Conservation (phyloP, 345 rosid genomes). For the Eucalyptus marginata region DNA sequence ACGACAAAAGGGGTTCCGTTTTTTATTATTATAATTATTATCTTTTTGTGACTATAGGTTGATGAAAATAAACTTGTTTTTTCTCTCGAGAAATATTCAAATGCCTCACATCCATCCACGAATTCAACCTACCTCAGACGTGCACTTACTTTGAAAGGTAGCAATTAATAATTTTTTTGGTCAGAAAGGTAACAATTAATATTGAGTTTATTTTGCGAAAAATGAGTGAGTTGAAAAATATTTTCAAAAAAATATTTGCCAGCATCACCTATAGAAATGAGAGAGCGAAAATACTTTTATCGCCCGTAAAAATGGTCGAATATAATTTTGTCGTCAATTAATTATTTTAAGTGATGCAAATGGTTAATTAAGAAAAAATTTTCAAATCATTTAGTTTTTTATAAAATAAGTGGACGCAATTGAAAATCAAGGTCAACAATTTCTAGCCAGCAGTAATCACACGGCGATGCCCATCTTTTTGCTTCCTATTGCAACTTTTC, state of each 20-base stretch:
- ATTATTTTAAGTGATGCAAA: not conserved
- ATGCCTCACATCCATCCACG: not conserved
- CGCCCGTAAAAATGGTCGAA: too few relatives aligned
- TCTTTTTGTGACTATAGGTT: not conserved
- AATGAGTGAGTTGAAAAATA: too few relatives aligned
- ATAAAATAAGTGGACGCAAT: not conserved
- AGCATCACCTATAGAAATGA: too few relatives aligned
- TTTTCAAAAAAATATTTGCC: too few relatives aligned
- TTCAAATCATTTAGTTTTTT: not conserved
- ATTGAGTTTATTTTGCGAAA: too few relatives aligned
- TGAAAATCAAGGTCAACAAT: not conserved
- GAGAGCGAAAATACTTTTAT: too few relatives aligned
- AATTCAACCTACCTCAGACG: not conserved
- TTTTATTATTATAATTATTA: not conserved
- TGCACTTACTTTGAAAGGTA: not conserved
- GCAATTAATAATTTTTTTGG: not conserved
- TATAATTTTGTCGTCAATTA: not conserved
- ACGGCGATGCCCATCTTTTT: not conserved
- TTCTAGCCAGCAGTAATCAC: not conserved
- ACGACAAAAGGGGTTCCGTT: not conserved
- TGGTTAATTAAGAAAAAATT: rapidly evolving
- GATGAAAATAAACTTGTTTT: not conserved
- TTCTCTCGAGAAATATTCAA: not conserved
- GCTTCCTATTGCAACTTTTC: not conserved
- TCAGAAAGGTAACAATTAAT: too few relatives aligned